Percentiles rank a stretch among this genome's conserved stretches.
phyloP scores from a whole-genome alignment of 371 early-diverging fungal genomes.

The Circinella umbellata region DNA sequence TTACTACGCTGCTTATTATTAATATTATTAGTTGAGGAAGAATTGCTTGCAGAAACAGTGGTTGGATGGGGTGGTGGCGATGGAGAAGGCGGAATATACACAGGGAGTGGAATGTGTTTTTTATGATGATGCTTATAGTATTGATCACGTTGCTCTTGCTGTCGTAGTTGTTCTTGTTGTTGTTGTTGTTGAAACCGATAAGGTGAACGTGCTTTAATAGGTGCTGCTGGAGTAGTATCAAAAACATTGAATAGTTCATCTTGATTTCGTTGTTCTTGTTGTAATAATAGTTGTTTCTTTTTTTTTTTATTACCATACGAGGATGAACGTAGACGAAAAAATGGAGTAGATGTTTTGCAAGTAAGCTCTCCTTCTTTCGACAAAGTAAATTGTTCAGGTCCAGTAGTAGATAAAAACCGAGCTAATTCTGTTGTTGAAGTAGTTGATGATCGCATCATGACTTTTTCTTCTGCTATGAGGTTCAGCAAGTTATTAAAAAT shows the following conservation, averaged over 20 bases:
- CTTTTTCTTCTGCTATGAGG: too few species aligned
- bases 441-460: not conserved
- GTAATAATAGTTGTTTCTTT: slow-evolving; percentile 7
- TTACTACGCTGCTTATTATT: too few species aligned
- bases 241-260: not conserved
- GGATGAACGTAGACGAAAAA: not conserved
- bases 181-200: not conserved
- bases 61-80: not conserved
- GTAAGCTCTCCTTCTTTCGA: slow-evolving; percentile 2
- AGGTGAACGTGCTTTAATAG: not conserved
- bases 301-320: slow-evolving; percentile 17
- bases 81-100: slow-evolving; percentile 19
- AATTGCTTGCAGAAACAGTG: not conserved
- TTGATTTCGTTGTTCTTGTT: too few species aligned
- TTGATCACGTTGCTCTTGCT: not conserved
- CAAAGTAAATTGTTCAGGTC: slow-evolving; percentile 24
- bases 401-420: slow-evolving; percentile 40
- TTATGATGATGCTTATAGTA: not conserved
- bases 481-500: too few species aligned
- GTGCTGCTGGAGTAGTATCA: not conserved
- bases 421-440: slow-evolving; percentile 33
- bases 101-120: slow-evolving; percentile 30
- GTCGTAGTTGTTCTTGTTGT: not conserved
- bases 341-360: slow-evolving; percentile 5
- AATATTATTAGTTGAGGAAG: too few species aligned